Evolutionary conservation across 2,329 filamentous ascomycete species (phyloP).

Genomic region (Parafenestella ontariensis): DNA sequence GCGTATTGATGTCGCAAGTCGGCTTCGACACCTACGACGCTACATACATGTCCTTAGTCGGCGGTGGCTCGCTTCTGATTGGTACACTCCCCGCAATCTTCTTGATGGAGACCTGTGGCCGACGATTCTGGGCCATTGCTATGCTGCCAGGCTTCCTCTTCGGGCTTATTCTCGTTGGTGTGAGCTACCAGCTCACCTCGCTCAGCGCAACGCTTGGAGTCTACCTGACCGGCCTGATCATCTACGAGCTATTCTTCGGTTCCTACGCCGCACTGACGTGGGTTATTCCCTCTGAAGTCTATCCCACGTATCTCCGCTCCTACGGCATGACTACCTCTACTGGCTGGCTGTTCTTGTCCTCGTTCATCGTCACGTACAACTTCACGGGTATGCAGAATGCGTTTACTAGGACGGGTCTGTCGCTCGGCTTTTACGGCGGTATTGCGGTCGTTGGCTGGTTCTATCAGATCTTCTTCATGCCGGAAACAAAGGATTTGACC

Average conservation of each 20-base stretch:
- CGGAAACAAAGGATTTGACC: conserved; percentile 72
- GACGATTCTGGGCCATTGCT: conserved; percentile 75
- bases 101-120: conserved; percentile 75
- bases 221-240: conserved; percentile 71
- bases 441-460: conserved; percentile 74
- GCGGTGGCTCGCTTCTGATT: conserved; percentile 70
- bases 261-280: conserved; percentile 46
- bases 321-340: conserved; percentile 78
- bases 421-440: conserved; percentile 76
- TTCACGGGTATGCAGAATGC: conserved; percentile 72
- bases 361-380: conserved; percentile 78
- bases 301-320: conserved; percentile 73
- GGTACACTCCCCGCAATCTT: conserved; percentile 73
- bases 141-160: conserved; percentile 77
- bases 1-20: conserved; percentile 69
- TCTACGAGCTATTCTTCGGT: conserved; percentile 48
- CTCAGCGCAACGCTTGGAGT: conserved; percentile 59
- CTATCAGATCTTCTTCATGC: conserved; percentile 79
- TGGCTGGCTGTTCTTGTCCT: conserved; percentile 72
- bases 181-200: conserved; percentile 65
- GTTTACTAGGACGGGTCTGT: conserved; percentile 71
- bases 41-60: conserved; percentile 76
- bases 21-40: conserved; percentile 68
- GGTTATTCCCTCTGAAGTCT: conserved; percentile 68
- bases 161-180: conserved; percentile 70